Percentiles rank a stretch among this genome's conserved stretches.
These are phyloP conservation scores for Solanum pimpinellifolium DNA, from an alignment of 257 asterid genomes.

Conservation along the genomic window DNA sequence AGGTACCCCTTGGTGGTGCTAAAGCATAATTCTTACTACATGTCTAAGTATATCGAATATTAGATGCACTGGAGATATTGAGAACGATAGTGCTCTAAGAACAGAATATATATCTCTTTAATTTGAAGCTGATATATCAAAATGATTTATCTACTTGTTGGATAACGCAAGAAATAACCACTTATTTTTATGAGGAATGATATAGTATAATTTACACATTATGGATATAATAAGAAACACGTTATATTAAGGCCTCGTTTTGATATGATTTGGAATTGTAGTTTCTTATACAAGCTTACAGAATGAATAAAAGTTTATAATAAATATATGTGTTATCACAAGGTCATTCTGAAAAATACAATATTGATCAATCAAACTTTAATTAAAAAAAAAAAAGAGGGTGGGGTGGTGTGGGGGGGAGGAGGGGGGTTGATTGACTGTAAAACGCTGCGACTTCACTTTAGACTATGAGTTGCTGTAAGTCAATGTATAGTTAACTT, in stretches of 20 bases:
- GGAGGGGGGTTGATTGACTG: no score
- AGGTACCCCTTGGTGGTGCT: neutral
- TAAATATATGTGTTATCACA: no score
- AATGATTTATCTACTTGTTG: neutral
- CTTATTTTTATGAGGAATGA: neutral
- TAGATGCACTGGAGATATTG: neutral
- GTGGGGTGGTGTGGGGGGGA: no score
- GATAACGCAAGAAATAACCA: neutral
- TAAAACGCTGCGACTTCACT: no score
- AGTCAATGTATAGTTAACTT: slow-evolving; percentile 1
- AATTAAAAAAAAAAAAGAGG: no score
- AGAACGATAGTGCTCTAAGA: neutral
- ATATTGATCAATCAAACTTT: no score
- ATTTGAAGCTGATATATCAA: neutral
- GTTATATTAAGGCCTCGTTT: neutral
- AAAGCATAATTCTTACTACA: neutral
- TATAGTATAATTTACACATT: neutral
- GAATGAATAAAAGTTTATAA: no score
- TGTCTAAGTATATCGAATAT: neutral
- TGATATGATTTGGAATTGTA: no score
- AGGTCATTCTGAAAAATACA: no score
- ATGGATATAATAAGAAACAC: neutral
- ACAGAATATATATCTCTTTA: neutral
- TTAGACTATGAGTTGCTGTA: slow-evolving; percentile 16
- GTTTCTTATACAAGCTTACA: no score